Conservation (phyloP, 768 basidiomycete genomes). For the Mycena alexandri region DNA sequence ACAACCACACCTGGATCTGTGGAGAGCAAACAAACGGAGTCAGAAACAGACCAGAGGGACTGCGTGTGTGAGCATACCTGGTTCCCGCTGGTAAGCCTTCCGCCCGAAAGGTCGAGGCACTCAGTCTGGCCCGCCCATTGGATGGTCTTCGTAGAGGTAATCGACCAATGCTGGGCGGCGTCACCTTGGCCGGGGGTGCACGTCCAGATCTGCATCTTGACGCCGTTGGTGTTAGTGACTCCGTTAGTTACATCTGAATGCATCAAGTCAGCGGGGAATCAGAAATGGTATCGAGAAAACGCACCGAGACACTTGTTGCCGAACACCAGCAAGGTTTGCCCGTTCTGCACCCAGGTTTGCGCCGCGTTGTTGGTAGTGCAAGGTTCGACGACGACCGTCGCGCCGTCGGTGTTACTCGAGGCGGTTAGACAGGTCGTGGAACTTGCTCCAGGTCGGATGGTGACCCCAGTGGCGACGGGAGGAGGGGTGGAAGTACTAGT, state of each 20-base stretch:
- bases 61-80: too few relatives aligned
- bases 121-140: slow-evolving; percentile 28
- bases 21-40: too few relatives aligned
- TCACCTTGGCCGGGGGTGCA: slow-evolving; percentile 35
- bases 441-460: slow-evolving; percentile 19
- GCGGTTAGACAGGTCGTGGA: slow-evolving; percentile 21
- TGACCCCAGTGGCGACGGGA: not conserved
- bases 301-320: slow-evolving; percentile 31
- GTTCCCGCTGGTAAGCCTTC: too few relatives aligned
- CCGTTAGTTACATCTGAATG: slow-evolving; percentile 21
- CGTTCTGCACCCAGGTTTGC: slow-evolving; percentile 24
- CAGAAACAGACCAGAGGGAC: too few relatives aligned
- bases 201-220: not conserved
- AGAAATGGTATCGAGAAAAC: too few relatives aligned
- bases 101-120: slow-evolving; percentile 29
- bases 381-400: not conserved
- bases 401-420: too few relatives aligned
- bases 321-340: slow-evolving; percentile 22
- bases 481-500: slow-evolving; percentile 14
- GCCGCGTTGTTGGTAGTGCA: slow-evolving; percentile 9
- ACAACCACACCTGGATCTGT: too few relatives aligned
- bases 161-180: slow-evolving; percentile 32
- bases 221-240: not conserved
- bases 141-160: slow-evolving; percentile 26
- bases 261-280: too few relatives aligned